These are phyloP conservation scores for Trifolium dubium DNA, from an alignment of 306 rosid species.

Conservation along the genomic window DNA sequence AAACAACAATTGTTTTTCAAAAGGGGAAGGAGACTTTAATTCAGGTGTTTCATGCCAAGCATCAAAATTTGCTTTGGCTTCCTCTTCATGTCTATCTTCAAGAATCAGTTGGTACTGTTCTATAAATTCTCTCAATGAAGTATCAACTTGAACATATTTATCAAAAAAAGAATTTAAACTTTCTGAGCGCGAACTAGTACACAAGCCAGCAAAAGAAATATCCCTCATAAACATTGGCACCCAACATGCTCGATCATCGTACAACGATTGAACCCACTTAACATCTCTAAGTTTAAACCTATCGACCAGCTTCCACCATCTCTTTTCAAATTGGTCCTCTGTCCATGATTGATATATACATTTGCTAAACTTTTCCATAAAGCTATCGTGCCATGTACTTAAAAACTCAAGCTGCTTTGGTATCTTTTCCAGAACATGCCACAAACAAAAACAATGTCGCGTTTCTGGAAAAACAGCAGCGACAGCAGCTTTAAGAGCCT, in stretches of 20 bases:
- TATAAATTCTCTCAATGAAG: slow-evolving; percentile 55
- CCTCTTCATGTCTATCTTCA: slow-evolving; percentile 68
- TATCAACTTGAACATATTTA: slow-evolving; percentile 53
- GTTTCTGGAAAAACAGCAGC: slow-evolving; percentile 59
- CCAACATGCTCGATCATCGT: slow-evolving; percentile 58
- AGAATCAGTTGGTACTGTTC: slow-evolving; percentile 55
- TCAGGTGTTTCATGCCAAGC: slow-evolving; percentile 75
- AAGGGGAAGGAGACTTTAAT: slow-evolving; percentile 67
- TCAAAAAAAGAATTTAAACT: slow-evolving; percentile 54
- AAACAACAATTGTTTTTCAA: slow-evolving; percentile 57
- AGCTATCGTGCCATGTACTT: slow-evolving; percentile 53
- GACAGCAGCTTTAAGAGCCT: slow-evolving; percentile 62
- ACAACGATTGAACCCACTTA: slow-evolving; percentile 58
- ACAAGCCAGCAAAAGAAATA: slow-evolving; percentile 59
- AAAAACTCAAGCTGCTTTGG: slow-evolving; percentile 60
- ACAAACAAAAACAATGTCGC: slow-evolving; percentile 65
- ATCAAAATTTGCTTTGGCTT: slow-evolving; percentile 72
- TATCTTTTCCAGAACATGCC: slow-evolving; percentile 67
- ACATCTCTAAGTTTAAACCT: slow-evolving; percentile 55
- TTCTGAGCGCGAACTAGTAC: slow-evolving; percentile 52
- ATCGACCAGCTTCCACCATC: slow-evolving; percentile 66
- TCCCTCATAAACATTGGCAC: slow-evolving; percentile 59
- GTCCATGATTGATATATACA: slow-evolving; percentile 62
- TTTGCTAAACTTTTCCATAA: slow-evolving; percentile 52
- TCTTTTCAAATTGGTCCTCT: slow-evolving; percentile 59